Base-by-base conservation (phyloP, 2,329 filamentous ascomycete genomes). In the Biscogniauxia marginata region DNA sequence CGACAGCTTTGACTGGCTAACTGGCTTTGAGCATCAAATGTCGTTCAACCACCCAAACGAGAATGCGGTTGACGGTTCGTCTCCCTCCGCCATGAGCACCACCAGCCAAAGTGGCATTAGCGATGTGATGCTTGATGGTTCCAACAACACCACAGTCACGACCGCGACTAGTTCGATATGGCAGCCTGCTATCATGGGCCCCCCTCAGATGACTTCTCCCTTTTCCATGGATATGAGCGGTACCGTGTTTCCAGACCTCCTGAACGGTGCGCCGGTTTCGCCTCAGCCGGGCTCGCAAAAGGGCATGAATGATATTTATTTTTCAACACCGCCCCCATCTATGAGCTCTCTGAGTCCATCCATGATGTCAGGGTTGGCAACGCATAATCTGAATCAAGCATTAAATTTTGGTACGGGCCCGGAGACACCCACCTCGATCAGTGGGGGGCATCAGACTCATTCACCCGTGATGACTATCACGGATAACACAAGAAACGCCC, bases 61-160 rank as follows among this genome's bases (percentile, higher is more conserved):
- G 65, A 88, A 87, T 63, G 91, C 90, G 23, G 84, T 97, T 53
- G 93, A 96, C 67, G 92, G 90, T 57, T 98, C 95, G 9, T 98
- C 95, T 13, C 95, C 95, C 16, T 98, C 95, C 7, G 92, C 92
- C 48, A 93, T 98, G 72, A 98, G 93, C 77, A 96, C 91, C 46
- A 91, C 90, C 57, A 98, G 93, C 74, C 93, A 96, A 69, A 93
- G 90, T 71, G 90, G 88, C 50, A 90, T 93, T 72, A 96, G 91
- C 74, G 95, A 98, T 71, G 86, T 92, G 57, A 92, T 96, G 88
- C 80, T 95, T 56, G 92, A 97, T 73, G 91, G 90, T 57, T 85
- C 84, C 39, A 88, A 87, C 71, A 85, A 87, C 63, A 79, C 82
- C 44, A 78, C 81, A 39, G 75, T 80, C 55, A 75, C 79, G 19